phyloP scores from a whole-genome alignment of 2,329 filamentous ascomycete genomes.

The Trichoderma guizhouense region DNA sequence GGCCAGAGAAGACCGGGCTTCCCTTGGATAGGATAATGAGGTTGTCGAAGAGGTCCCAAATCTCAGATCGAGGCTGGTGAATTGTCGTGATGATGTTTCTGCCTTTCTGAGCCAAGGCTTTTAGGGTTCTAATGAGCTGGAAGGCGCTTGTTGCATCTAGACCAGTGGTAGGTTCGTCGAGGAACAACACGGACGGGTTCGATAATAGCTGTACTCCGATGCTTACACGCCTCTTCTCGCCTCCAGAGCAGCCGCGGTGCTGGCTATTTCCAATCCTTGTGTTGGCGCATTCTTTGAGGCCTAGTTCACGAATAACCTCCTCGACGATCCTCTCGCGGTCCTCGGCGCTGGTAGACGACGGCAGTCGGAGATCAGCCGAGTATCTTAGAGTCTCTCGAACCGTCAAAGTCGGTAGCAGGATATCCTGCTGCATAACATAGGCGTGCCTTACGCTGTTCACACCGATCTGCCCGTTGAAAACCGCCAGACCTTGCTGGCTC shows the following conservation, averaged over 20 bases:
- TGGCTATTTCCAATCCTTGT: slow-evolving; percentile 69
- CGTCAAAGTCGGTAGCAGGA: slow-evolving; percentile 68
- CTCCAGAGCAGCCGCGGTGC: slow-evolving; percentile 74
- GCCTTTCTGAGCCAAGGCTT: slow-evolving; percentile 63
- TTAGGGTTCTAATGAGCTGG: slow-evolving; percentile 68
- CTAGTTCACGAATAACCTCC: slow-evolving; percentile 71
- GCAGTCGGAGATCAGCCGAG: slow-evolving; percentile 67
- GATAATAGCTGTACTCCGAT: slow-evolving; percentile 77
- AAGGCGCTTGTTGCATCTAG: slow-evolving; percentile 75
- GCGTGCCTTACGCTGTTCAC: slow-evolving; percentile 57
- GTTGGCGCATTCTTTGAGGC: slow-evolving; percentile 72
- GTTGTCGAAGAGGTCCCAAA: slow-evolving; percentile 74
- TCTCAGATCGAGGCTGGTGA: slow-evolving; percentile 74
- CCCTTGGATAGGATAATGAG: slow-evolving; percentile 67
- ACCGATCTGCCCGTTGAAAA: slow-evolving; percentile 58
- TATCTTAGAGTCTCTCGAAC: slow-evolving; percentile 73
- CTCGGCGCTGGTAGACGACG: slow-evolving; percentile 55
- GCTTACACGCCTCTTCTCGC: slow-evolving; percentile 72
- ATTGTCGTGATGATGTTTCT: slow-evolving; percentile 71
- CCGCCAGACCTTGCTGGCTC: slow-evolving; percentile 50
- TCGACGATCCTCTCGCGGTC: slow-evolving; percentile 66
- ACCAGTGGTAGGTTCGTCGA: slow-evolving; percentile 77
- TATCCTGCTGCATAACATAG: slow-evolving; percentile 75
- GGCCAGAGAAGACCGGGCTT: slow-evolving; percentile 65
- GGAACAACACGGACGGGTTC: slow-evolving; percentile 73